A percentile compares a stretch with the other conserved stretches of the same genome.
Conservation (phyloP, 2,329 filamentous ascomycete genomes). For the Neofusicoccum cordaticola region DNA sequence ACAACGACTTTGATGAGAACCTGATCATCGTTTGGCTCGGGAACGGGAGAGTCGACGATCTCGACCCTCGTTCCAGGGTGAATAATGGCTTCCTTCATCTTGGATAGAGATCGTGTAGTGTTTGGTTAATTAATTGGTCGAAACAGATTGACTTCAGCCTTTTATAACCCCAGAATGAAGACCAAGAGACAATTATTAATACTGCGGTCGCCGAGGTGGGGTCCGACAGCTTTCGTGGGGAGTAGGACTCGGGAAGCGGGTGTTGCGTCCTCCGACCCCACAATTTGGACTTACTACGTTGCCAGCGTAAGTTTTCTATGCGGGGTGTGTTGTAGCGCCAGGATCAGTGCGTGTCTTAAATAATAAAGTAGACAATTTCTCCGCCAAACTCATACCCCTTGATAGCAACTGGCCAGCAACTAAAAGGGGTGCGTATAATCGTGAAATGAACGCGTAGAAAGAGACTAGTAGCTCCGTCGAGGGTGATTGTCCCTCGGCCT, state of each 20-base stretch:
- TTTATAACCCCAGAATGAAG: neutral
- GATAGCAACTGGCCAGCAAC: too few relatives aligned
- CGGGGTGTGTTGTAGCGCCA: too few relatives aligned
- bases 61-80: conserved; percentile 26
- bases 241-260: neutral
- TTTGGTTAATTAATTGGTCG: neutral
- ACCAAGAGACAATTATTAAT: neutral
- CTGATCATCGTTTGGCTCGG: conserved; percentile 29
- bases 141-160: neutral
- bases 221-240: neutral
- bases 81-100: conserved; percentile 31
- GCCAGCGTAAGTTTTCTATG: too few relatives aligned
- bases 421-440: too few relatives aligned
- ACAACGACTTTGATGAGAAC: conserved; percentile 22
- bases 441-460: too few relatives aligned
- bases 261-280: neutral
- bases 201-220: neutral
- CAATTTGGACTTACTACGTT: too few relatives aligned
- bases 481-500: too few relatives aligned
- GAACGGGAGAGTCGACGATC: conserved; percentile 37
- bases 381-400: too few relatives aligned
- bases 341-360: too few relatives aligned
- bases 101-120: neutral
- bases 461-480: too few relatives aligned
- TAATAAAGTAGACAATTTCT: too few relatives aligned